Conservation (phyloP, 192 early-diverging fungal species). For the Entomortierella beljakovae region DNA sequence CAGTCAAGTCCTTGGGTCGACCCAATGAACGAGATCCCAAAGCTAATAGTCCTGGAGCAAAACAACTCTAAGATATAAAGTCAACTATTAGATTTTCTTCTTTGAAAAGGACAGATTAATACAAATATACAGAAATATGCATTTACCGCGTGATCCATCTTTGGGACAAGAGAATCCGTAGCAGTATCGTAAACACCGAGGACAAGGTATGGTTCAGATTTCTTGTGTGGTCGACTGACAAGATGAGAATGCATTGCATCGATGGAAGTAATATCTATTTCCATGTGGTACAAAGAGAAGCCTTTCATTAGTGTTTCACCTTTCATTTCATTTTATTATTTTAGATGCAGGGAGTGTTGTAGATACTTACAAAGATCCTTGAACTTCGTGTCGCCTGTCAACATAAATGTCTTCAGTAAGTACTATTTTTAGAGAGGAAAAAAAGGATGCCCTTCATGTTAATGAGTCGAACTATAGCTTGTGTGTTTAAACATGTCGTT, state of each 20-base stretch:
- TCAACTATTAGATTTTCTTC: not conserved
- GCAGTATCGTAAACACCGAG: conserved; percentile 30
- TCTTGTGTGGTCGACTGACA: conserved; percentile 21
- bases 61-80: conserved; percentile 67
- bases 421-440: conserved; percentile 10
- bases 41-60: conserved; percentile 76
- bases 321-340: no score
- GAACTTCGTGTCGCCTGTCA: conserved; percentile 24
- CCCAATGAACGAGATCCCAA: conserved; percentile 64
- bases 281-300: no score
- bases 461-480: no score
- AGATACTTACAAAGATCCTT: conserved; percentile 21
- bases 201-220: conserved; percentile 6
- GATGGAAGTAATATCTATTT: conserved; percentile 19
- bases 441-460: no score
- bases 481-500: no score
- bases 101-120: not conserved
- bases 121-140: not conserved
- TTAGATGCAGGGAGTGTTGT: not conserved
- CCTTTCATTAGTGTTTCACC: no score
- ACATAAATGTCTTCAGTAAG: conserved; percentile 25
- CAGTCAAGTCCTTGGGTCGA: conserved; percentile 64
- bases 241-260: conserved; percentile 38
- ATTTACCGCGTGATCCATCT: conserved; percentile 78
- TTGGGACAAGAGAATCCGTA: conserved; percentile 45